Percentiles rank a stretch among this genome's conserved stretches.
Conservation (phyloP, 768 basidiomycete species). For the Pleurotus salmoneostramineus region DNA sequence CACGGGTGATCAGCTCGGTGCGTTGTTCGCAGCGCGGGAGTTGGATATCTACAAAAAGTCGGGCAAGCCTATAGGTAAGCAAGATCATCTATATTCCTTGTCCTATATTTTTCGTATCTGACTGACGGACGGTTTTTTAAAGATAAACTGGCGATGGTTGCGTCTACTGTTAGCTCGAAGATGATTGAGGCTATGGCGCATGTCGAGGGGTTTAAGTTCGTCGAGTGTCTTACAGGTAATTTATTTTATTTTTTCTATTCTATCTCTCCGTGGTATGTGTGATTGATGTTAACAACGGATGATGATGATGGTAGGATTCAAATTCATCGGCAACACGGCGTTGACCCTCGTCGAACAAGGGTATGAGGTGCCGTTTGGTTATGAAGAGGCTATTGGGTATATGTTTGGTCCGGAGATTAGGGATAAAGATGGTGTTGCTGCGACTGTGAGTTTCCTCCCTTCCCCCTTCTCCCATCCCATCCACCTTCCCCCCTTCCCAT, state of each 20-base stretch:
- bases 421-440: constrained; percentile 88
- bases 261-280: constrained; percentile 9
- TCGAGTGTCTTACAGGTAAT: constrained; percentile 79
- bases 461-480: background rate
- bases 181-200: constrained; percentile 80
- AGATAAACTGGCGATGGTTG: constrained; percentile 78
- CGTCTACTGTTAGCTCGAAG: constrained; percentile 88
- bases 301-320: constrained; percentile 56
- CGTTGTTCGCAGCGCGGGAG: constrained; percentile 37
- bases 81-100: no score
- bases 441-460: constrained; percentile 45
- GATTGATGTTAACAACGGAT: constrained; percentile 4
- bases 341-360: constrained; percentile 60
- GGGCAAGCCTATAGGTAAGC: constrained; percentile 27
- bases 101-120: no score
- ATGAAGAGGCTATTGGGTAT: constrained; percentile 91
- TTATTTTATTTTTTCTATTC: constrained; percentile 5
- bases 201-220: constrained; percentile 77
- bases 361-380: constrained; percentile 75
- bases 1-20: constrained; percentile 83
- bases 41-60: constrained; percentile 38
- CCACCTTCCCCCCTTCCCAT: background rate
- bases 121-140: no score
- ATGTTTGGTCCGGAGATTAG: constrained; percentile 80
- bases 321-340: constrained; percentile 85